Conservation (phyloP, 2,329 filamentous ascomycete genomes). For the Fragosphaeria purpurea region DNA sequence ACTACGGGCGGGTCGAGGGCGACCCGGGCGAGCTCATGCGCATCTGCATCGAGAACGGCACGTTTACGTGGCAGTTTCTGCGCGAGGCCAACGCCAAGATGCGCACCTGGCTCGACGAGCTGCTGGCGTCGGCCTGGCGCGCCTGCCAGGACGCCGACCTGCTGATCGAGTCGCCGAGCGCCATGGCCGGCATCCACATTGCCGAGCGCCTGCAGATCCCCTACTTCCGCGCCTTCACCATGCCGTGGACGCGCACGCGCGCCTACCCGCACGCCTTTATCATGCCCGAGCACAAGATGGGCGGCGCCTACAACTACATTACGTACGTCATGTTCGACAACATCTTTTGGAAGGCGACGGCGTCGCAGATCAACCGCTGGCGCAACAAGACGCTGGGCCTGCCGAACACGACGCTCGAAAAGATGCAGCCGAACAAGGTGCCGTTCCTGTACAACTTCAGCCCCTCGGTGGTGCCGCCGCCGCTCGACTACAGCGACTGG, state of each 20-base stretch:
- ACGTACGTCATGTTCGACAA: conserved; percentile 96
- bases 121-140: conserved; percentile 70
- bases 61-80: conserved; percentile 88
- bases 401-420: conserved; percentile 72
- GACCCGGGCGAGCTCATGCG: conserved; percentile 92
- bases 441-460: conserved; percentile 98
- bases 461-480: conserved; percentile 84
- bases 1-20: conserved; percentile 79
- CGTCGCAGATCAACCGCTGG: conserved; percentile 88
- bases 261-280: conserved; percentile 96
- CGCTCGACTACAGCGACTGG: conserved; percentile 95
- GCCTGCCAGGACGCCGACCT: conserved; percentile 83
- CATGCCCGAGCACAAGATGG: conserved; percentile 86
- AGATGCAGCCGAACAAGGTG: conserved; percentile 94
- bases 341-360: conserved; percentile 91
- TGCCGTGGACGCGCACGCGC: conserved; percentile 95
- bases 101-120: conserved; percentile 86
- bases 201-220: conserved; percentile 87
- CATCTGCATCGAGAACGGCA: conserved; percentile 92
- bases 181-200: conserved; percentile 97
- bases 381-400: conserved; percentile 70
- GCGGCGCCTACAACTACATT: conserved; percentile 88
- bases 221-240: conserved; percentile 95
- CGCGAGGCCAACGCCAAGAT: conserved; percentile 80
- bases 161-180: conserved; percentile 87